Evolutionary conservation across 208 protist genomes (phyloP).

Genomic region (Phytomonas sp.): DNA sequence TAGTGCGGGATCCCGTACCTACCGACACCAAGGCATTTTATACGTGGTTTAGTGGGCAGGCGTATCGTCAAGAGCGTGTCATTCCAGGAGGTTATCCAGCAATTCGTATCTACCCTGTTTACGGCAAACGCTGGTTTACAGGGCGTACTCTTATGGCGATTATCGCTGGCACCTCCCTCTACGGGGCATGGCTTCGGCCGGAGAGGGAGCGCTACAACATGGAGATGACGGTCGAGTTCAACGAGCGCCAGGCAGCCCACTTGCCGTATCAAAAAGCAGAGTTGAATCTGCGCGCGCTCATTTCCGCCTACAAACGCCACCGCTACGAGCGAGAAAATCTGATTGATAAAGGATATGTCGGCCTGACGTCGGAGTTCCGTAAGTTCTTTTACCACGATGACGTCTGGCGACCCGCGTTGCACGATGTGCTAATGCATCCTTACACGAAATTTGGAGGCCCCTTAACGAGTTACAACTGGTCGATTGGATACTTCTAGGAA

Average conservation of each 20-base stretch:
- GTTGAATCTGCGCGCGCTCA: constrained; percentile 66
- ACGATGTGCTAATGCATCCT: constrained; percentile 86
- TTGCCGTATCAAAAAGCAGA: constrained; percentile 86
- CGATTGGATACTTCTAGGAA: constrained; percentile 78
- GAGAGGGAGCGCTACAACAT: constrained; percentile 86
- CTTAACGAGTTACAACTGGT: constrained; percentile 86
- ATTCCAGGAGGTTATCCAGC: constrained; percentile 84
- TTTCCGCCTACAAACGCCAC: constrained; percentile 81
- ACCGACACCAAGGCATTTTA: constrained; percentile 86
- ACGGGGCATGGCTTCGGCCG: constrained; percentile 76
- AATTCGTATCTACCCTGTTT: constrained; percentile 82
- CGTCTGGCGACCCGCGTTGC: constrained; percentile 81
- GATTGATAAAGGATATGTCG: constrained; percentile 86
- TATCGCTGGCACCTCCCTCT: constrained; percentile 77
- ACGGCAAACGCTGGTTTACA: constrained; percentile 88
- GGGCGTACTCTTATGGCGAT: constrained; percentile 80
- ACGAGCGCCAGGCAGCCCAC: constrained; percentile 69
- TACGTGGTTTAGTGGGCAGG: constrained; percentile 85
- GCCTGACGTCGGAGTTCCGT: constrained; percentile 83
- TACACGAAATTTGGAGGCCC: constrained; percentile 83
- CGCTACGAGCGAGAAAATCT: constrained; percentile 85
- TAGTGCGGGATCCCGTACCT: constrained; percentile 82
- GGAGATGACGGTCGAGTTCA: constrained; percentile 86
- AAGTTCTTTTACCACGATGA: constrained; percentile 92
- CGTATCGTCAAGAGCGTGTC: constrained; percentile 83